These are phyloP conservation scores for Podila horticola DNA, from an alignment of 192 early-diverging fungal species.

Conservation along the genomic window DNA sequence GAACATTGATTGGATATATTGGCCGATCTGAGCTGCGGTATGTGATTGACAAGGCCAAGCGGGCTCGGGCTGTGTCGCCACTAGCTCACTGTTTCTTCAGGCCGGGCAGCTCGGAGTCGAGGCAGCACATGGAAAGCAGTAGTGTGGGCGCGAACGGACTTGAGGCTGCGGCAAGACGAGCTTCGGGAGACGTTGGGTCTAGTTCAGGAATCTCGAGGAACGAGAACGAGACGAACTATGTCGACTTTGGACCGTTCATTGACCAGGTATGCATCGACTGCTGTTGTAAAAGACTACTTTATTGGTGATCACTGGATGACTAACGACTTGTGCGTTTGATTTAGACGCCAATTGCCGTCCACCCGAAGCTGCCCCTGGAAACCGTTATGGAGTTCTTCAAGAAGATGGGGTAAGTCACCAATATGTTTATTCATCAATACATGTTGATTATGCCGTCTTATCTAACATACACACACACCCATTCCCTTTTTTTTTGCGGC, in stretches of 20 bases:
- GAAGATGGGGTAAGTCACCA: constrained; percentile 69
- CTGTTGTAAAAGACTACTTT: background rate
- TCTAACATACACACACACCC: too few relatives aligned
- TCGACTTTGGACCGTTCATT: constrained; percentile 65
- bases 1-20: constrained; percentile 78
- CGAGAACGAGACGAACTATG: constrained; percentile 50
- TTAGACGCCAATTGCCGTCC: constrained; percentile 76
- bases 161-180: constrained; percentile 2
- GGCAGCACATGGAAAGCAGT: constrained; percentile 47
- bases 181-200: constrained; percentile 8
- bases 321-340: background rate
- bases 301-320: background rate
- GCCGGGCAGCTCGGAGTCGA: constrained; percentile 39
- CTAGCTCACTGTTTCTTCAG: constrained; percentile 63
- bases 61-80: constrained; percentile 54
- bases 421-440: too few relatives aligned
- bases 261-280: constrained; percentile 52
- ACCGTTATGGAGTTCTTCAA: constrained; percentile 86
- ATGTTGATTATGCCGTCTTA: too few relatives aligned
- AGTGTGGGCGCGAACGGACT: constrained; percentile 14
- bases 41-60: constrained; percentile 64
- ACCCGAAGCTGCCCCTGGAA: constrained; percentile 74
- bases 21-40: constrained; percentile 69
- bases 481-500: too few relatives aligned
- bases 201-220: background rate